Evolutionary conservation across 768 basidiomycete genomes (phyloP).

Genomic region (Mycena chlorophos): DNA sequence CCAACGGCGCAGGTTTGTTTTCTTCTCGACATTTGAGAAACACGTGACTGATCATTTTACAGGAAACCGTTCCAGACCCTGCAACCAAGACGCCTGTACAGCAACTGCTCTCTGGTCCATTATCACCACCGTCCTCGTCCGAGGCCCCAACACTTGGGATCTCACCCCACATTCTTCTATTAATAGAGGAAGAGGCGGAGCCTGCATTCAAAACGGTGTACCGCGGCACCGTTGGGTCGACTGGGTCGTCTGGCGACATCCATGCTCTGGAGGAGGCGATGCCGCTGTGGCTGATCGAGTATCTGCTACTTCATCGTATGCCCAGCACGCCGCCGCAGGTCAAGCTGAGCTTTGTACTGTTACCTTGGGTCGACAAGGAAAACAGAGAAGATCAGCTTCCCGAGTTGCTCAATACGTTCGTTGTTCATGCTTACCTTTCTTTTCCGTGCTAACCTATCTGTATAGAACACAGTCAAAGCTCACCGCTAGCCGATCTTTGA

Average conservation of each 20-base stretch:
- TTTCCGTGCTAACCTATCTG: constrained; percentile 1
- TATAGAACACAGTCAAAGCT: constrained; percentile 75
- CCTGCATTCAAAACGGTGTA: constrained; percentile 79
- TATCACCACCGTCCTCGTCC: constrained; percentile 64
- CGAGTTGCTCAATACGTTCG: constrained; percentile 84
- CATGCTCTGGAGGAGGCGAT: constrained; percentile 67
- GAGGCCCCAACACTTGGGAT: constrained; percentile 60
- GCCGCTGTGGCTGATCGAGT: constrained; percentile 90
- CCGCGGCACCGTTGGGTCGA: constrained; percentile 63
- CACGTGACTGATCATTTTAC: no score
- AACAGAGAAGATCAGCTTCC: constrained; percentile 63
- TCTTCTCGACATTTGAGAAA: neutral
- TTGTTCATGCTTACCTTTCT: constrained; percentile 17
- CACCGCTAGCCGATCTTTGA: constrained; percentile 82
- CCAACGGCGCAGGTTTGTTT: constrained; percentile 30
- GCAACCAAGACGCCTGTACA: constrained; percentile 54
- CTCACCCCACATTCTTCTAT: constrained; percentile 54
- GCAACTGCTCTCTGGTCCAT: constrained; percentile 50
- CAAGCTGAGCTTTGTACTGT: constrained; percentile 88
- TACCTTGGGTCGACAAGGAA: constrained; percentile 70
- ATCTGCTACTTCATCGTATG: constrained; percentile 68
- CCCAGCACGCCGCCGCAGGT: constrained; percentile 48
- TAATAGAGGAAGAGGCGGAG: constrained; percentile 80
- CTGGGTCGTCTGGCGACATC: constrained; percentile 45
- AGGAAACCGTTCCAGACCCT: constrained; percentile 26